Evolutionary conservation across 768 basidiomycete genomes (phyloP).

Genomic region (Naganishia randhawae): DNA sequence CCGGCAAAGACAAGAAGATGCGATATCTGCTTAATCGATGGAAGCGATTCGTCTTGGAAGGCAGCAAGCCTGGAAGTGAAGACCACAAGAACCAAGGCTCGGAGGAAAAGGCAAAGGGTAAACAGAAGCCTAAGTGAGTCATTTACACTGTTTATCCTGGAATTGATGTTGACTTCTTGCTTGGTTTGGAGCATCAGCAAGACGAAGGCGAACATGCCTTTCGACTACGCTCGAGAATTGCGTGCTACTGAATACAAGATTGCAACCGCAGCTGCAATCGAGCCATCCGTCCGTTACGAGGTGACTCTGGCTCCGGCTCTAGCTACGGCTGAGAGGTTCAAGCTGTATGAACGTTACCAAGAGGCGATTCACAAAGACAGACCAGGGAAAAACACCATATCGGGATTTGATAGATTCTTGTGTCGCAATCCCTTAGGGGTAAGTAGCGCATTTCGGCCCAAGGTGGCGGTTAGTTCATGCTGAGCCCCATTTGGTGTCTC

Average conservation of each 20-base stretch:
- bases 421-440: constrained; percentile 74
- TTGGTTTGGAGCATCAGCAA: constrained; percentile 33
- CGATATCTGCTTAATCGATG: constrained; percentile 41
- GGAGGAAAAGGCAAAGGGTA: constrained; percentile 33
- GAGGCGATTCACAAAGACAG: constrained; percentile 68
- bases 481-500: neutral
- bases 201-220: constrained; percentile 47
- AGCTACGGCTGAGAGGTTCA: constrained; percentile 75
- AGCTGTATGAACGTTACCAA: constrained; percentile 74
- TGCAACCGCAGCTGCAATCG: constrained; percentile 25
- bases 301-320: constrained; percentile 70
- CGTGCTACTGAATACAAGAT: constrained; percentile 58
- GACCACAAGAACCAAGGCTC: constrained; percentile 13
- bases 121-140: constrained; percentile 25
- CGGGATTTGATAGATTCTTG: constrained; percentile 68
- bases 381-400: constrained; percentile 53
- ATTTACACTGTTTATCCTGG: neutral
- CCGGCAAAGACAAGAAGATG: constrained; percentile 40
- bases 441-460: constrained; percentile 37
- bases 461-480: neutral
- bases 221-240: constrained; percentile 55
- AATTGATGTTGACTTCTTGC: neutral
- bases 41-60: constrained; percentile 39
- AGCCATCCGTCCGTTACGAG: constrained; percentile 60
- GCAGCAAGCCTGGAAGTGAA: constrained; percentile 58